phyloP scores from a whole-genome alignment of 768 basidiomycete genomes.

The Leccinum uliginosum region DNA sequence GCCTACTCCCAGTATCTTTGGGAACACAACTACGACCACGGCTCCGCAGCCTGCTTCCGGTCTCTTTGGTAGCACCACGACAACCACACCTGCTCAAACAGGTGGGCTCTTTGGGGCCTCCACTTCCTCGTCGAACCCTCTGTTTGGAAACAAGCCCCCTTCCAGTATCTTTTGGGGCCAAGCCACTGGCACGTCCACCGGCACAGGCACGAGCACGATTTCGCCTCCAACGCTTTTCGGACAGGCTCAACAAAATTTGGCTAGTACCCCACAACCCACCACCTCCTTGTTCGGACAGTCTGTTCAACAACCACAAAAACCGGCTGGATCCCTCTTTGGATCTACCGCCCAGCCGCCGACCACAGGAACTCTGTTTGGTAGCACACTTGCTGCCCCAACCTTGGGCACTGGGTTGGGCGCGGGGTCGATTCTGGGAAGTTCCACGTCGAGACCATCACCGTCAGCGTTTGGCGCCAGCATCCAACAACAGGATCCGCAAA shows the following conservation, averaged over 20 bases:
- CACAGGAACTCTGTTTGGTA: conserved; percentile 35
- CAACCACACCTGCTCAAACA: conserved; percentile 16
- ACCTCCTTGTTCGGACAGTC: conserved; percentile 21
- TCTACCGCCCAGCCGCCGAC: conserved; percentile 23
- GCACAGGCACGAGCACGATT: conserved; percentile 9
- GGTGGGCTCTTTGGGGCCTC: conserved; percentile 27
- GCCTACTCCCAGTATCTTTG: conserved; percentile 24
- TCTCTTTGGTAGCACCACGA: conserved; percentile 27
- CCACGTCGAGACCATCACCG: conserved; percentile 31
- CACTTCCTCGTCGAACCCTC: conserved; percentile 24
- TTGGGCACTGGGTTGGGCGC: conserved; percentile 25
- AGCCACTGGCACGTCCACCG: conserved; percentile 13
- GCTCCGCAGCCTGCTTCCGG: conserved; percentile 15
- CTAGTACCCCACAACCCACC: conserved; percentile 11
- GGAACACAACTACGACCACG: conserved; percentile 2
- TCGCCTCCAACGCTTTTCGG: conserved; percentile 31
- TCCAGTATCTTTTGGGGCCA: conserved; percentile 29
- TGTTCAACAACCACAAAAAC: conserved; percentile 20
- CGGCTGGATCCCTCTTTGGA: conserved; percentile 28
- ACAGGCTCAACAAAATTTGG: conserved; percentile 16
- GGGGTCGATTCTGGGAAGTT: conserved; percentile 29
- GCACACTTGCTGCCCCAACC: conserved; percentile 29
- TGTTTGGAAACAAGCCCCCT: conserved; percentile 35
- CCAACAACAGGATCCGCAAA: conserved; percentile 56
- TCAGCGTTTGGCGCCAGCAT: conserved; percentile 34